Evolutionary conservation across 352 stramenopile species (phyloP), one percentile per base, ranked within the genome.

Genomic region (Halophytophthora polymorphica): DNA sequence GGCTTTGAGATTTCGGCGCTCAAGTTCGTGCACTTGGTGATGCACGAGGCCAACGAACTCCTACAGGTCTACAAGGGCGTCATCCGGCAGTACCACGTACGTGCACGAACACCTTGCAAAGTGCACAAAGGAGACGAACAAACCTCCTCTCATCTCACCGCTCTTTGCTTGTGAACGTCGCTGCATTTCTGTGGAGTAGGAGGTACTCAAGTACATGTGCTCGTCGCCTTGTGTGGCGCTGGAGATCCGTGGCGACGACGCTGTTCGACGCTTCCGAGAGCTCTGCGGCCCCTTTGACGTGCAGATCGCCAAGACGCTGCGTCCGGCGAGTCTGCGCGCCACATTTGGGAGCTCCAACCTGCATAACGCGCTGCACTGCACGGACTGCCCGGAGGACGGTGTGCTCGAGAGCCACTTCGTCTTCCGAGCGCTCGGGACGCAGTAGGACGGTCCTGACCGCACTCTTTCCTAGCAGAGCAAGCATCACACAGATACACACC

Each of bases 321-420:
- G 80, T 23, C 86, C 92, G 1, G 54, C 75, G 35, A 91, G 82
- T 28, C 71, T 98, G 22, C 83, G 95, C 25, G 93, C 82, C 17
- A 80, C 67, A n/a, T 97, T 94, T 60, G 95, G 91, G 18, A 75
- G 76, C 15, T 83, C 83, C 53, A 83, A 61, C 17, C 64, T 97
- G 43, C 67, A 84, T 43, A 98, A 97, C 63, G 92, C 79, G 15
- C 72, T 98, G 15, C 91, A 98, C 58, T 98, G 90, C 66, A 98
- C 93, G 0, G 93, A 98, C 62, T 79, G 95, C 37, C 64, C 73
- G 3, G 90, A 97, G 50, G 92, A 98, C 68, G 90, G 89, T 13
- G 64, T 86, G 28, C 69, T 96, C 13, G 93, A 98, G 61, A 84
- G 83, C 45, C 74, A 93, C 56, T 98, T 93, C 59, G 73, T 98